Evolutionary conservation across 805 yeast species (phyloP), one percentile per base, ranked within the genome.

Genomic region (Barnettozyma salicaria): DNA sequence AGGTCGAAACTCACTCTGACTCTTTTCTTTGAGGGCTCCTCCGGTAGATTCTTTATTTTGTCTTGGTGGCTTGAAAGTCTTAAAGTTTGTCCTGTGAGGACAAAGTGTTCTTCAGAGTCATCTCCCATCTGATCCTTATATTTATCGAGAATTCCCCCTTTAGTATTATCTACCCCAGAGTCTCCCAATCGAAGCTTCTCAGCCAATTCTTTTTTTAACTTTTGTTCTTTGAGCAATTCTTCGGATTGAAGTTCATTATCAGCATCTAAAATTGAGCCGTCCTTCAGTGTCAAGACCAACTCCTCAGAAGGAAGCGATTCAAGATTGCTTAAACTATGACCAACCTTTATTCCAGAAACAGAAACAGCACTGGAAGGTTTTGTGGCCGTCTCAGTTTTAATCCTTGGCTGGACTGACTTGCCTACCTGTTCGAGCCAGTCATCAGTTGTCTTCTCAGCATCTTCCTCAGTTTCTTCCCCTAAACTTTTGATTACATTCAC

Each of bases 341-440:
- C 29, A 11, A 53, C 52, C 30, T 39, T 47, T 2, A 51, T 13
- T 3, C 51, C 56, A 14, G 24, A 28, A 5, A 29, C 27, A 6
- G 39, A n/a, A n/a, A n/a, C n/a, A n/a, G n/a, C n/a, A n/a, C n/a
- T n/a, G n/a, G n/a, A n/a, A n/a, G n/a, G n/a, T n/a, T n/a, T n/a
- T n/a, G n/a, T n/a, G n/a, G n/a, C n/a, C n/a, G n/a, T n/a, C n/a
- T n/a, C n/a, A n/a, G n/a, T n/a, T n/a, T n/a, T n/a, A n/a, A n/a
- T n/a, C n/a, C n/a, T n/a, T n/a, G n/a, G n/a, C n/a, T n/a, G n/a
- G n/a, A n/a, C n/a, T n/a, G n/a, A n/a, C n/a, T n/a, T n/a, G n/a
- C n/a, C n/a, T 7, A 53, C 44, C 29, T 32, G 48, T 1, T 39
- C 37, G 4, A 53, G 30, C 58, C 58, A 53, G 29, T 51, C 55